Conservation (phyloP, 2,329 filamentous ascomycete species). For the Didymella glomerata region DNA sequence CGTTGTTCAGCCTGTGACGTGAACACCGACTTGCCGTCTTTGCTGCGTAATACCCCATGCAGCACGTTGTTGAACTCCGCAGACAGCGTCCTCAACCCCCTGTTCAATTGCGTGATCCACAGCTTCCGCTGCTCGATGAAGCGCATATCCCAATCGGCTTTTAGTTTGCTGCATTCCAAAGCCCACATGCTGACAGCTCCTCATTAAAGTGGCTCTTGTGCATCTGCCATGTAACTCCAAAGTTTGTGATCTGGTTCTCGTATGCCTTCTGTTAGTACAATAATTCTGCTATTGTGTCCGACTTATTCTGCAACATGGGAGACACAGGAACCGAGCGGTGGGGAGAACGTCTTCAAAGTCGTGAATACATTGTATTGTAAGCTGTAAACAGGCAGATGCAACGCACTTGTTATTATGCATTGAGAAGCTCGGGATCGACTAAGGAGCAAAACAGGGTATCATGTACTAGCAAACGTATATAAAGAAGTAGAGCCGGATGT, state of each 20-base stretch:
- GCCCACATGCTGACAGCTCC: constrained; percentile 9
- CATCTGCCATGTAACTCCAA: background rate
- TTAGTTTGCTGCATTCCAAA: constrained; percentile 10
- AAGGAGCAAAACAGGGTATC: background rate
- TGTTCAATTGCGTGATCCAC: background rate
- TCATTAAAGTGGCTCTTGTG: background rate
- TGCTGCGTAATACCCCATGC: background rate
- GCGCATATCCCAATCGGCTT: background rate
- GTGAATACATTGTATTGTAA: background rate
- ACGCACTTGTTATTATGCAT: background rate
- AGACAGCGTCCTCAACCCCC: background rate
- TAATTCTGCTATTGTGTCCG: too few species aligned
- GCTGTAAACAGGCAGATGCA: background rate
- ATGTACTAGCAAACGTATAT: background rate
- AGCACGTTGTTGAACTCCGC: background rate
- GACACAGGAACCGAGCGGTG: too few species aligned
- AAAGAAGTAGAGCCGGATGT: background rate
- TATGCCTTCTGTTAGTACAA: too few species aligned
- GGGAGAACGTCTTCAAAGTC: too few species aligned
- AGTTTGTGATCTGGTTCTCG: background rate
- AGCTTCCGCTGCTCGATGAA: background rate
- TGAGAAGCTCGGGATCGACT: background rate
- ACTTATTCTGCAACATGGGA: too few species aligned
- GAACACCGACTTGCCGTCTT: too few species aligned
- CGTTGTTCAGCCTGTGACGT: too few species aligned